These are phyloP conservation scores for Phytophthora cactorum DNA, from an alignment of 352 stramenopile species.

Conservation along the genomic window DNA sequence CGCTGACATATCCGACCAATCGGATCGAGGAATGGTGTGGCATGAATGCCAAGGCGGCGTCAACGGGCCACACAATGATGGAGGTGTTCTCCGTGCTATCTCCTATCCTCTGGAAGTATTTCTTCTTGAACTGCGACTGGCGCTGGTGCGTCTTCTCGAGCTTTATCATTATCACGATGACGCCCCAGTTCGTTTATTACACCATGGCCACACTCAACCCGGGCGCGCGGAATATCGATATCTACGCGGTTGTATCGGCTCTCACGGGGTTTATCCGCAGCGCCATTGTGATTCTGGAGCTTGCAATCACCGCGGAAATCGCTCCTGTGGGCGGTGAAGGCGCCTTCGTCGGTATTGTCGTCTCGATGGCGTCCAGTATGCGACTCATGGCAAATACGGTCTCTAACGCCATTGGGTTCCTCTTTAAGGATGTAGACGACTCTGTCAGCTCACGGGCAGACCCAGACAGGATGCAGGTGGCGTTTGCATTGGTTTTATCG, in stretches of 20 bases:
- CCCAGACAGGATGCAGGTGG: conserved; percentile 39
- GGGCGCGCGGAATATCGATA: conserved; percentile 20
- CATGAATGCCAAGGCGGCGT: conserved; percentile 40
- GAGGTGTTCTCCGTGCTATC: conserved; percentile 42
- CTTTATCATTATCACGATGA: conserved; percentile 41
- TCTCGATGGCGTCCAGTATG: conserved; percentile 51
- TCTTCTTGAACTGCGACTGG: conserved; percentile 39
- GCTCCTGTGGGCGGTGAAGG: conserved; percentile 48
- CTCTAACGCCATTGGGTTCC: conserved; percentile 52
- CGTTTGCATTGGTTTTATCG: conserved; percentile 51
- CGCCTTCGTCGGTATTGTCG: conserved; percentile 47
- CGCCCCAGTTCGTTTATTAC: conserved; percentile 35
- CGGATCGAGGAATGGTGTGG: conserved; percentile 48
- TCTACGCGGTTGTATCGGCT: conserved; percentile 46
- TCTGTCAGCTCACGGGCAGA: conserved; percentile 18
- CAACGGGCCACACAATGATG: conserved; percentile 34
- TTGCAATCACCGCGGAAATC: conserved; percentile 52
- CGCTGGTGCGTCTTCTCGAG: conserved; percentile 45
- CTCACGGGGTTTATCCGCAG: conserved; percentile 47
- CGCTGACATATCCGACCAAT: conserved; percentile 44
- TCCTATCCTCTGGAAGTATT: conserved; percentile 40
- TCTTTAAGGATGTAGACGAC: conserved; percentile 41
- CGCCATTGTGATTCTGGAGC: conserved; percentile 42
- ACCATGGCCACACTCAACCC: conserved; percentile 37
- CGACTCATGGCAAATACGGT: conserved; percentile 43